A percentile compares a stretch with the other conserved stretches of the same genome.
Evolutionary conservation across 306 rosid species (phyloP).

Genomic region (Quercus suber): DNA sequence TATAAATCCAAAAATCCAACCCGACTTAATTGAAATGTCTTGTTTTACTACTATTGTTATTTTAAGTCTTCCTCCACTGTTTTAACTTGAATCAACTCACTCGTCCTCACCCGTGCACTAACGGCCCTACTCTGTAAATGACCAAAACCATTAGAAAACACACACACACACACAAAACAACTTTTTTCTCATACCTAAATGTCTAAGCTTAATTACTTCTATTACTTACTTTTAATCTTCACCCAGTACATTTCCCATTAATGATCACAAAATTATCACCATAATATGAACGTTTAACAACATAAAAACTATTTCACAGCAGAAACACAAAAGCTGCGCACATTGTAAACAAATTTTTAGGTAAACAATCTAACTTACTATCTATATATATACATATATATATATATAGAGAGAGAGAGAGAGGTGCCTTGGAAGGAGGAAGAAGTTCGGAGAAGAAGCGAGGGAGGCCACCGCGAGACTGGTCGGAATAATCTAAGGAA

Average conservation of each 20-base stretch:
- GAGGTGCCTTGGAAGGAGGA: conserved; percentile 71
- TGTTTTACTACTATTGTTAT: no score
- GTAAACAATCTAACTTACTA: background rate
- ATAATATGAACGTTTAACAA: background rate
- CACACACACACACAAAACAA: background rate
- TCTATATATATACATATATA: background rate
- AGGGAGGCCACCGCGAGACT: conserved; percentile 88
- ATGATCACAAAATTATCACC: no score
- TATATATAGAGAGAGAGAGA: conserved; percentile 11
- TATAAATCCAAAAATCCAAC: no score
- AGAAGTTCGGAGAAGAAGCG: conserved; percentile 80
- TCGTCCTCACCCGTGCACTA: no score
- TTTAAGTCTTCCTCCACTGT: no score
- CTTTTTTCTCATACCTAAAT: no score
- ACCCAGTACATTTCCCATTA: no score
- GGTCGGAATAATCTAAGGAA: conserved; percentile 48
- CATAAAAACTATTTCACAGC: background rate
- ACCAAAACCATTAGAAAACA: background rate
- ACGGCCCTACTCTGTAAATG: no score
- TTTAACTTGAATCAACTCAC: no score
- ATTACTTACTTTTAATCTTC: no score
- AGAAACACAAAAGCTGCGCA: background rate
- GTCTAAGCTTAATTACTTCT: no score
- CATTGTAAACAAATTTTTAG: background rate
- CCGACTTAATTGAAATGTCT: no score